Evolutionary conservation across 768 basidiomycete species (phyloP).

Genomic region (Suillus tomentosus): DNA sequence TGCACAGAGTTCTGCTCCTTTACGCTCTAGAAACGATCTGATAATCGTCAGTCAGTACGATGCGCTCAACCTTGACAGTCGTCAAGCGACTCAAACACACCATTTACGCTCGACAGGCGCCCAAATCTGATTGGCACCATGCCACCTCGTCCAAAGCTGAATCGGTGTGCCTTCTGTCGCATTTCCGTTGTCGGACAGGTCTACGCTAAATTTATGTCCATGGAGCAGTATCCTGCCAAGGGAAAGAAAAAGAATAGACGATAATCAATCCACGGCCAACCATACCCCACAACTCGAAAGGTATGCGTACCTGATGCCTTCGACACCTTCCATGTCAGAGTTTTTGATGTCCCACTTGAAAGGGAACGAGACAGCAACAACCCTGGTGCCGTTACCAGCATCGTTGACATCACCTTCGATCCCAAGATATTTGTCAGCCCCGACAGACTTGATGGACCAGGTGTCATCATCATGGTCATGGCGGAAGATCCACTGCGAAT

Average conservation of each 20-base stretch:
- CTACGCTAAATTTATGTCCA: conserved; percentile 44
- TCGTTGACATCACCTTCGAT: conserved; percentile 26
- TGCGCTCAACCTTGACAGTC: too few species aligned
- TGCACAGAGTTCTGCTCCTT: background rate
- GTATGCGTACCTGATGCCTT: conserved; percentile 11
- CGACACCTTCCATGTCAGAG: conserved; percentile 39
- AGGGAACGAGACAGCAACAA: conserved; percentile 40
- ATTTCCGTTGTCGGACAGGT: conserved; percentile 50
- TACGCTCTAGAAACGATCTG: background rate
- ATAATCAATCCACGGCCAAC: too few species aligned
- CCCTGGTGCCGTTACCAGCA: conserved; percentile 39
- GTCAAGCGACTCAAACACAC: background rate
- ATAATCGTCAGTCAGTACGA: background rate
- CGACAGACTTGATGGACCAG: conserved; percentile 46
- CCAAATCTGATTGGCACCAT: conserved; percentile 57
- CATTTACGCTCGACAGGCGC: conserved; percentile 27
- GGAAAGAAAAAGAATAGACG: too few species aligned
- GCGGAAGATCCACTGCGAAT: conserved; percentile 49
- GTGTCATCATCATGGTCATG: conserved; percentile 34
- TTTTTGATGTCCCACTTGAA: conserved; percentile 53
- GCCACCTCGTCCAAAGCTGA: conserved; percentile 51
- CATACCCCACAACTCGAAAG: too few species aligned
- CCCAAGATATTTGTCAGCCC: conserved; percentile 44
- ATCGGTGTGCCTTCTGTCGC: conserved; percentile 46
- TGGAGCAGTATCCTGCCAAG: conserved; percentile 46